Conservation (phyloP, 2,329 filamentous ascomycete genomes). For the Fusarium tuaranense region DNA sequence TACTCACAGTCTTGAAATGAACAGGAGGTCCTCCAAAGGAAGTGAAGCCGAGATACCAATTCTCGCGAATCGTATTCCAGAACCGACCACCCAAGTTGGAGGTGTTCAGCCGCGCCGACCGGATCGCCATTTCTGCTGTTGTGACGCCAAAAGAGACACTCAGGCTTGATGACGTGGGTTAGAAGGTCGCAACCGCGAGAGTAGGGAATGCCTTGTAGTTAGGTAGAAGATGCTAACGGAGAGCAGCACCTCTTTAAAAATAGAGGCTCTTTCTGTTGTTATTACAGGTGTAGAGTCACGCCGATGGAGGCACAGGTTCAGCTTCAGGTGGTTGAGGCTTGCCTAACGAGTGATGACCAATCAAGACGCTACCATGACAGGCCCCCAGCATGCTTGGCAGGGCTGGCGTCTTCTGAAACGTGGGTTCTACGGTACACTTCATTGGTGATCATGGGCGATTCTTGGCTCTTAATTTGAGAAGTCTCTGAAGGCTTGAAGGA, state of each 20-base stretch:
- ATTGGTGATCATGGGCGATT: background rate
- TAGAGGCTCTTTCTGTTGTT: too few species aligned
- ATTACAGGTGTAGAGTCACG: background rate
- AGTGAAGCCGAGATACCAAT: constrained; percentile 59
- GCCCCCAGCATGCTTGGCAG: background rate
- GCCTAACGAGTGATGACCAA: background rate
- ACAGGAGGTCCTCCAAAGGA: constrained; percentile 27
- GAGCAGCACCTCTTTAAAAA: background rate
- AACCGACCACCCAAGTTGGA: background rate
- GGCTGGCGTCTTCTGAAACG: background rate
- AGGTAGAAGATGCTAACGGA: background rate
- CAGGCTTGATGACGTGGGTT: background rate
- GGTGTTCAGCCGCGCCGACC: background rate
- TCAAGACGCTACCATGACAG: background rate
- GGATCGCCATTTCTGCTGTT: background rate
- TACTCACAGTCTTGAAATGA: constrained; percentile 25
- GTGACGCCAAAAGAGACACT: background rate
- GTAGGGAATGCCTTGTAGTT: background rate
- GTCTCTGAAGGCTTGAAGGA: background rate
- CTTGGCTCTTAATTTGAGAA: background rate
- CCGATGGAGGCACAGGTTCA: background rate
- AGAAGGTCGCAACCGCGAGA: background rate
- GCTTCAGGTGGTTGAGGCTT: background rate
- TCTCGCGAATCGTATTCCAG: constrained; percentile 30
- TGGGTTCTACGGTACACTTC: background rate